Percentiles rank a stretch among this genome's conserved stretches.
These are phyloP conservation scores for Trichocladium uniseriatum DNA, from an alignment of 495 filamentous ascomycete species.

Conservation along the genomic window DNA sequence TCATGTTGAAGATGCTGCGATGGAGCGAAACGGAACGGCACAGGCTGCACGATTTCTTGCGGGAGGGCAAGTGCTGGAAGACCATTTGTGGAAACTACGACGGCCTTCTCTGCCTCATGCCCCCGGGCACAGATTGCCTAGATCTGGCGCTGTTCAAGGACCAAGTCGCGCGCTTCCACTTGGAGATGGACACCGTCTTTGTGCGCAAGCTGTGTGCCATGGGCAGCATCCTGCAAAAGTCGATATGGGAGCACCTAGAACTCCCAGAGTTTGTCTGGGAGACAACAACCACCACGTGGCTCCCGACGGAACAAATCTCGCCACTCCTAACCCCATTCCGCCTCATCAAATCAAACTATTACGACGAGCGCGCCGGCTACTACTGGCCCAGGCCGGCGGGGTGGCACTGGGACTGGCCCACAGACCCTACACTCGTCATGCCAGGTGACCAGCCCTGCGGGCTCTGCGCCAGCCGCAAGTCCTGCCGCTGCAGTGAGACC, in stretches of 20 bases:
- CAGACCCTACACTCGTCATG: constrained; percentile 13
- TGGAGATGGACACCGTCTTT: constrained; percentile 11
- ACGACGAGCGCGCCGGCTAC: constrained; percentile 2
- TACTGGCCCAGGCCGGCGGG: constrained; percentile 13
- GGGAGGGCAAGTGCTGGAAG: constrained; percentile 27
- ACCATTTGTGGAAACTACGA: constrained; percentile 17
- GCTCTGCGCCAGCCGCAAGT: constrained; percentile 12
- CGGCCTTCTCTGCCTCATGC: constrained; percentile 21
- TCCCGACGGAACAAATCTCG: constrained; percentile 8
- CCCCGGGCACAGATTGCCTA: constrained; percentile 8
- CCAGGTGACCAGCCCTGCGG: constrained; percentile 9
- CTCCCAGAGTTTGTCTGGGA: constrained; percentile 25
- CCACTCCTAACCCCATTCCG: constrained; percentile 16
- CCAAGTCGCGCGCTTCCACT: constrained; percentile 15
- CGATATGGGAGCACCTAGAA: constrained; percentile 17
- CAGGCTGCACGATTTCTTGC: constrained; percentile 20
- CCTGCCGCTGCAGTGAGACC: constrained; percentile 13
- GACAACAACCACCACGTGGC: constrained; percentile 5
- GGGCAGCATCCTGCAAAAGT: constrained; percentile 12
- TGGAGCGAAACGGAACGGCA: constrained; percentile 14
- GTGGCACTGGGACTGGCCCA: constrained; percentile 21
- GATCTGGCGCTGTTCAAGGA: constrained; percentile 19
- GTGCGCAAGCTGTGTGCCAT: constrained; percentile 16
- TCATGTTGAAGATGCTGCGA: constrained; percentile 12
- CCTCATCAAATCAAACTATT: constrained; percentile 13